Percentiles rank a stretch among this genome's conserved stretches.
Evolutionary conservation across 768 basidiomycete species (phyloP).

Genomic region (Podaxis sp.): DNA sequence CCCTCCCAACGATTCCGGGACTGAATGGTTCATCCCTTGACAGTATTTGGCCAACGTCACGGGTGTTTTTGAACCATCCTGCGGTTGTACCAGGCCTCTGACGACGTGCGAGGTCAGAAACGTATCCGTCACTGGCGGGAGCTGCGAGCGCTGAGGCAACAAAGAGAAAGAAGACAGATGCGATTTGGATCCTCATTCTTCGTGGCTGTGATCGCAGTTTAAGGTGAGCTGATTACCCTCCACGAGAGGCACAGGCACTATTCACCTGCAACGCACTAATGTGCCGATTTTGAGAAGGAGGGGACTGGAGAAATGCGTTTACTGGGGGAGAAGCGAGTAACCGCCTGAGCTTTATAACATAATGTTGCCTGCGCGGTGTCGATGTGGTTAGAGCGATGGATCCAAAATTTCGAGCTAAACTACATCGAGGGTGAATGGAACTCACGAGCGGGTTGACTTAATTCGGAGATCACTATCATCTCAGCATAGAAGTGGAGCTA

Average conservation of each 20-base stretch:
- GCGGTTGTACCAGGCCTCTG: neutral
- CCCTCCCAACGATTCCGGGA: neutral
- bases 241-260: slow-evolving; percentile 7
- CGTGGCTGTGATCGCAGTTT: neutral
- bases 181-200: slow-evolving; percentile 3
- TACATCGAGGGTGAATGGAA: neutral
- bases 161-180: slow-evolving; percentile 1
- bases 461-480: neutral
- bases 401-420: neutral
- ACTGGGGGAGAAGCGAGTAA: slow-evolving; percentile 8
- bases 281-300: neutral
- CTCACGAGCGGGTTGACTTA: neutral
- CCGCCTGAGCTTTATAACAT: slow-evolving; percentile 9
- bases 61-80: neutral
- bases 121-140: neutral
- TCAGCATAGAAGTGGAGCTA: neutral
- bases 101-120: neutral
- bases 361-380: slow-evolving; percentile 1
- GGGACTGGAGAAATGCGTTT: slow-evolving; percentile 2
- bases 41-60: neutral
- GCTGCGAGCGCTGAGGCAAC: slow-evolving; percentile 3
- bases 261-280: slow-evolving; percentile 3
- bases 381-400: neutral
- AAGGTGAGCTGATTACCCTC: neutral
- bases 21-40: neutral